Percentiles rank a stretch among this genome's conserved stretches.
phyloP scores from a whole-genome alignment of 352 stramenopile species.

The Pythium volutum region DNA sequence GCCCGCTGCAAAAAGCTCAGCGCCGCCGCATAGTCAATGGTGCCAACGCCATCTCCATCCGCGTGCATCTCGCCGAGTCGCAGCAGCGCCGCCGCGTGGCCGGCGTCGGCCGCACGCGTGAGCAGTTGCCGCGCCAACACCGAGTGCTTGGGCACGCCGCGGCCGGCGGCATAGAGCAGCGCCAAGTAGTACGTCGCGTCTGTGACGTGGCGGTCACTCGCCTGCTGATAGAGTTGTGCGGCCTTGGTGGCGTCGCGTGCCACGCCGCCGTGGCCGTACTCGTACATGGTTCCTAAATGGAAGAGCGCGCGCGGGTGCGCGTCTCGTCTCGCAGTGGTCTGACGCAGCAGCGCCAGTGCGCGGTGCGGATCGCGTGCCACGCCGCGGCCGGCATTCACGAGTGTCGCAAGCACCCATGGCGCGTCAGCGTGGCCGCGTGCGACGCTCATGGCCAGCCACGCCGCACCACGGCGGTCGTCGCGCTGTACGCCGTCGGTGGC shows the following conservation, averaged over 20 bases:
- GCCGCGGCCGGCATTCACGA: conserved; percentile 24
- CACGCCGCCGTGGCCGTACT: conserved; percentile 26
- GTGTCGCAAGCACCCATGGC: conserved; percentile 25
- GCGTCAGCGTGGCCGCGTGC: conserved; percentile 24
- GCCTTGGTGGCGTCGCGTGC: conserved; percentile 8
- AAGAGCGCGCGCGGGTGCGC: conserved; percentile 20
- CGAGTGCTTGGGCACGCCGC: conserved; percentile 41
- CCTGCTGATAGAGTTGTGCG: conserved; percentile 20
- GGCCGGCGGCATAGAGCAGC: conserved; percentile 41
- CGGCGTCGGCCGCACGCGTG: conserved; percentile 33
- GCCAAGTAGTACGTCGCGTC: conserved; percentile 59
- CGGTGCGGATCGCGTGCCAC: conserved; percentile 6
- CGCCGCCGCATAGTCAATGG: conserved; percentile 40
- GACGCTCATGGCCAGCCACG: conserved; percentile 21
- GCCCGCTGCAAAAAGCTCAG: conserved; percentile 48
- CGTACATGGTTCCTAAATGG: conserved; percentile 25
- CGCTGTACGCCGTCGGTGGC: conserved; percentile 1
- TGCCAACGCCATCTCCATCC: conserved; percentile 26
- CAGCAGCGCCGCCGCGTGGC: conserved; percentile 47
- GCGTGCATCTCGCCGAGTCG: conserved; percentile 49
- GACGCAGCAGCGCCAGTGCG: conserved; percentile 14
- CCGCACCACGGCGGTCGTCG: conserved; percentile 13
- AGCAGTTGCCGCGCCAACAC: conserved; percentile 33
- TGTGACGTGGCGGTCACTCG: conserved; percentile 25
- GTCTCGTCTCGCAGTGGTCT: conserved; percentile 2